Evolutionary conservation across 306 rosid genomes (phyloP).

Genomic region (Albizia julibrissin): DNA sequence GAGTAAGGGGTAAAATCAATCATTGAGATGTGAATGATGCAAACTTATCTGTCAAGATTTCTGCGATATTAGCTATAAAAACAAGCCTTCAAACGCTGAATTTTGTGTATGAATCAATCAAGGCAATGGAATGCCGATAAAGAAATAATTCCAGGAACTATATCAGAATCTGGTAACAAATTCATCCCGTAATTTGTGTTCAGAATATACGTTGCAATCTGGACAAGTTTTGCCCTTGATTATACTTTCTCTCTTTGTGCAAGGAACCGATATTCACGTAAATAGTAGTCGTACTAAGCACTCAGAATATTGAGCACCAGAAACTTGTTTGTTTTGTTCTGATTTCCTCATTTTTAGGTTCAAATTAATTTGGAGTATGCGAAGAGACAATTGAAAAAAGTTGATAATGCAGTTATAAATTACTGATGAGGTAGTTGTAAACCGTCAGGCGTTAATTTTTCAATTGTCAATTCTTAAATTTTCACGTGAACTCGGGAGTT

Average conservation of each 20-base stretch:
- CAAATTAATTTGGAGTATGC: too few species aligned
- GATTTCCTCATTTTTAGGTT: background rate
- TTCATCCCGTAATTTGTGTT: background rate
- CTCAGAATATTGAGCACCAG: background rate
- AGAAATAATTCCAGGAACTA: background rate
- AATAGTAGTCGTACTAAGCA: background rate
- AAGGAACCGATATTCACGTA: background rate
- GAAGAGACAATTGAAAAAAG: background rate
- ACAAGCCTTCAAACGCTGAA: background rate
- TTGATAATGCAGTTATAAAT: too few species aligned
- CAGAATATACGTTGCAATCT: background rate
- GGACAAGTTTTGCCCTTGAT: background rate
- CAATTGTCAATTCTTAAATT: too few species aligned
- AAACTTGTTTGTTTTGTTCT: background rate
- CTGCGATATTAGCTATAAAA: background rate
- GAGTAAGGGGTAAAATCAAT: background rate
- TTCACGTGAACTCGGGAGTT: too few species aligned
- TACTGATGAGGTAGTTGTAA: too few species aligned
- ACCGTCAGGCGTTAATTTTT: too few species aligned
- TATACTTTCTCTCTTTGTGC: conserved; percentile 4
- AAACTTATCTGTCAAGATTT: background rate
- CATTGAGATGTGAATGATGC: background rate
- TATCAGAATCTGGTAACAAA: background rate
- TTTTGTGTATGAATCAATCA: background rate
- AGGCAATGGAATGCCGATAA: background rate